These are phyloP conservation scores for Colletotrichum lupini DNA, from an alignment of 2,329 filamentous ascomycete species.

Conservation along the genomic window DNA sequence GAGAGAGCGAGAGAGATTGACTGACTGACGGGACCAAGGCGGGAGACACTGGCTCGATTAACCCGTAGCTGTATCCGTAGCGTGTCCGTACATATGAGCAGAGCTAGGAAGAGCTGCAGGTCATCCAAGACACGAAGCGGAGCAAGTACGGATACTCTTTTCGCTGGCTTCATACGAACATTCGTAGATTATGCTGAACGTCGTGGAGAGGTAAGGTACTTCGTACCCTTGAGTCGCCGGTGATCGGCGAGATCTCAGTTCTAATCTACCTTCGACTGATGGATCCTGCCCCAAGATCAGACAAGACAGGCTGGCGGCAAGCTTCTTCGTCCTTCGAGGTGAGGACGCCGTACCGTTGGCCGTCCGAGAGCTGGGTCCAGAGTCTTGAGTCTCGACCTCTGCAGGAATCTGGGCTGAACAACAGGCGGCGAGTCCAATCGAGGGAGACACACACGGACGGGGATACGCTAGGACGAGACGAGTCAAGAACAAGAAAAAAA, in stretches of 20 bases:
- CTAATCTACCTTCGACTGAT: background rate
- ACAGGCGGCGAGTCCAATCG: conserved; percentile 19
- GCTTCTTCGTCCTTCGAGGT: background rate
- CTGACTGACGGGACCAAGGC: conserved; percentile 18
- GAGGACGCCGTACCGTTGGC: background rate
- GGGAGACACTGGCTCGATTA: background rate
- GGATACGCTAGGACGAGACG: conserved; percentile 28
- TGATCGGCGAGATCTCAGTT: conserved; percentile 9
- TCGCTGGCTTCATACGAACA: background rate
- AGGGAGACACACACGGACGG: conserved; percentile 26
- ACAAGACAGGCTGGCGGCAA: background rate
- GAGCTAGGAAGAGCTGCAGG: conserved; percentile 3
- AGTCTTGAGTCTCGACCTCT: conserved; percentile 1
- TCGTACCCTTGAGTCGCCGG: background rate
- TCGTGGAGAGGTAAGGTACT: background rate
- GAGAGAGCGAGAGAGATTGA: background rate
- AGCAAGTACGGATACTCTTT: background rate
- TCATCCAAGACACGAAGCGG: conserved; percentile 29
- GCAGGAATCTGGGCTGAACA: conserved; percentile 23
- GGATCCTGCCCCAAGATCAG: conserved; percentile 1
- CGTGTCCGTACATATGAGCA: background rate
- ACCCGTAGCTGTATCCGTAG: background rate
- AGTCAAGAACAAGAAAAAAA: conserved; percentile 16
- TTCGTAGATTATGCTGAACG: background rate
- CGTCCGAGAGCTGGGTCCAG: conserved; percentile 11